Conservation (phyloP, 495 filamentous ascomycete genomes). For the Penicillium flavigenum region DNA sequence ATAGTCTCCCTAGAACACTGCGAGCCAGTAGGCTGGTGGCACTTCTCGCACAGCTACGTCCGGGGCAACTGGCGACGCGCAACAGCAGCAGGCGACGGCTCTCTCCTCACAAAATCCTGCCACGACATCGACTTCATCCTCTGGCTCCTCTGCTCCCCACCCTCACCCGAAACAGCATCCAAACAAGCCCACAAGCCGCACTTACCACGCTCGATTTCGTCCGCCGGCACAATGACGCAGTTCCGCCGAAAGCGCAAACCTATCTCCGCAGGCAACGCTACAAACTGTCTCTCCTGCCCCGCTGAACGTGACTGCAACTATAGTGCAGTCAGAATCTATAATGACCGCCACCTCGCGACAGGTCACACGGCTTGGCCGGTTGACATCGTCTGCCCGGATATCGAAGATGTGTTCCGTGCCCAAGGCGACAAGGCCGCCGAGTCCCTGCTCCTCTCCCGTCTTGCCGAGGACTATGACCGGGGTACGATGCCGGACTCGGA, state of each 20-base stretch:
- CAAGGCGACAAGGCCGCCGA: constrained; percentile 27
- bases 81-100: constrained; percentile 48
- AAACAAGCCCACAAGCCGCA: constrained; percentile 51
- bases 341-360: constrained; percentile 54
- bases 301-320: constrained; percentile 73
- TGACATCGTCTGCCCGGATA: constrained; percentile 83
- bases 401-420: constrained; percentile 59
- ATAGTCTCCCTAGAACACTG: constrained; percentile 83
- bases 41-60: constrained; percentile 92
- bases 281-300: constrained; percentile 84
- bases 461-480: constrained; percentile 68
- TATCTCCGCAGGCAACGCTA: constrained; percentile 65
- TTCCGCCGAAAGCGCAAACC: constrained; percentile 77
- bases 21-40: constrained; percentile 95
- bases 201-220: constrained; percentile 69
- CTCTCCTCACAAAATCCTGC: constrained; percentile 88
- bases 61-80: constrained; percentile 90
- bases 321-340: constrained; percentile 79
- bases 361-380: constrained; percentile 77
- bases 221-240: constrained; percentile 61
- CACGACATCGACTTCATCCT: constrained; percentile 91
- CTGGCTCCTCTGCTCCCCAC: constrained; percentile 62
- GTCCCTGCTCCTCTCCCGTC: constrained; percentile 31
- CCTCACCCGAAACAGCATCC: constrained; percentile 20
- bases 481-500: constrained; percentile 44